Conservation (phyloP, 495 filamentous ascomycete species). For the Hyaloscypha variabilis region DNA sequence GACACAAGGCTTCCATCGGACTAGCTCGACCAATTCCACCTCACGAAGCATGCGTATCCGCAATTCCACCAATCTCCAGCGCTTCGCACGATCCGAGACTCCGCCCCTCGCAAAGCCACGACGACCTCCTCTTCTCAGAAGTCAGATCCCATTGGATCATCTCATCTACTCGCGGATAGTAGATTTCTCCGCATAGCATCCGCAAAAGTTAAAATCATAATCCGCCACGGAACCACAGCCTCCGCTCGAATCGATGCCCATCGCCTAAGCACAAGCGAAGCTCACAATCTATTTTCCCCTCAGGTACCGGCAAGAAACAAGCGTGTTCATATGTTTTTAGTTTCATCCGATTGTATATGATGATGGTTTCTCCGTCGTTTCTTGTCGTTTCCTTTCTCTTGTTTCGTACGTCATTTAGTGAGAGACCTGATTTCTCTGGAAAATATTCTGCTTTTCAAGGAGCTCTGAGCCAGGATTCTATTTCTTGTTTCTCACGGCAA, state of each 20-base stretch:
- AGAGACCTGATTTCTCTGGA: background rate
- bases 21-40: background rate
- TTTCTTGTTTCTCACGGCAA: background rate
- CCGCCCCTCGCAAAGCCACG: background rate
- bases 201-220: slow-evolving; percentile 3
- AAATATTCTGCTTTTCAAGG: too few species aligned
- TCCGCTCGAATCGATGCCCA: slow-evolving; percentile 3
- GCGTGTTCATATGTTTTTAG: background rate
- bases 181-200: slow-evolving; percentile 13
- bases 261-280: slow-evolving; percentile 18
- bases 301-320: background rate
- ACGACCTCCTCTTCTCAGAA: background rate
- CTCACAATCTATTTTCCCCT: slow-evolving; percentile 7
- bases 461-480: background rate
- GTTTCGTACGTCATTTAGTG: background rate
- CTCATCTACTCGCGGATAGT: slow-evolving; percentile 9
- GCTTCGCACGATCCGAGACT: slow-evolving; percentile 8
- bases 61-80: slow-evolving; percentile 10
- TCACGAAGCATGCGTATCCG: background rate
- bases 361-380: slow-evolving; percentile 1
- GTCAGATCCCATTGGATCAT: background rate
- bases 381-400: background rate
- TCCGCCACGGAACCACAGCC: slow-evolving; percentile 5
- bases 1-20: background rate
- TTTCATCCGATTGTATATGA: slow-evolving; percentile 7